phyloP scores from a whole-genome alignment of 768 basidiomycete species.

The Mycena polygramma region DNA sequence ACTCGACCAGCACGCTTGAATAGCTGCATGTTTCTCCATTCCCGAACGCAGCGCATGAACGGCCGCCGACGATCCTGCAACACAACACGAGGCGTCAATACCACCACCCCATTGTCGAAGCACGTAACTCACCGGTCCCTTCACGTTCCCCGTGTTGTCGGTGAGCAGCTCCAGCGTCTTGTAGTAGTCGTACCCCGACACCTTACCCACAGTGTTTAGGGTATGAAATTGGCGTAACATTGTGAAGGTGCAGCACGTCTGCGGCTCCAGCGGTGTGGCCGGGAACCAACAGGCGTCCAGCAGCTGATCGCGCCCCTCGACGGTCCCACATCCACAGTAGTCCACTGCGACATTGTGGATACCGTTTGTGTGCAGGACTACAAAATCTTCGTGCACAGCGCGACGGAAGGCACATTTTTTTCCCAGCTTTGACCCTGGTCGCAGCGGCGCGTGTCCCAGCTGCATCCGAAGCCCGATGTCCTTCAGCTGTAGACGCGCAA shows the following conservation, averaged over 20 bases:
- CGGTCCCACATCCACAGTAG: conserved; percentile 45
- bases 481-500: neutral
- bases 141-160: neutral
- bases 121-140: too few species aligned
- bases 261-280: conserved; percentile 44
- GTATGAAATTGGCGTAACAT: conserved; percentile 49
- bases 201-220: conserved; percentile 40
- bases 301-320: conserved; percentile 47
- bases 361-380: conserved; percentile 42
- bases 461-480: neutral
- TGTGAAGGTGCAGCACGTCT: conserved; percentile 46
- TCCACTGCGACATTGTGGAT: conserved; percentile 43
- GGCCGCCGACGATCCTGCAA: conserved; percentile 35
- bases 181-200: neutral
- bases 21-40: conserved; percentile 33
- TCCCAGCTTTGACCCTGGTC: neutral
- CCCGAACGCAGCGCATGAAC: conserved; percentile 23
- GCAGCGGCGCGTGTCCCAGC: neutral
- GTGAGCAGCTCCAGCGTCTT: neutral
- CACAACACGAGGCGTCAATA: too few species aligned
- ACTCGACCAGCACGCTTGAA: conserved; percentile 33
- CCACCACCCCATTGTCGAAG: too few species aligned
- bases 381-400: conserved; percentile 25
- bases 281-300: conserved; percentile 47
- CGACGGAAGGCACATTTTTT: neutral